Evolutionary conservation across 2,329 filamentous ascomycete species (phyloP), one percentile per base, ranked within the genome.

Genomic region (Scytalidium sp.): DNA sequence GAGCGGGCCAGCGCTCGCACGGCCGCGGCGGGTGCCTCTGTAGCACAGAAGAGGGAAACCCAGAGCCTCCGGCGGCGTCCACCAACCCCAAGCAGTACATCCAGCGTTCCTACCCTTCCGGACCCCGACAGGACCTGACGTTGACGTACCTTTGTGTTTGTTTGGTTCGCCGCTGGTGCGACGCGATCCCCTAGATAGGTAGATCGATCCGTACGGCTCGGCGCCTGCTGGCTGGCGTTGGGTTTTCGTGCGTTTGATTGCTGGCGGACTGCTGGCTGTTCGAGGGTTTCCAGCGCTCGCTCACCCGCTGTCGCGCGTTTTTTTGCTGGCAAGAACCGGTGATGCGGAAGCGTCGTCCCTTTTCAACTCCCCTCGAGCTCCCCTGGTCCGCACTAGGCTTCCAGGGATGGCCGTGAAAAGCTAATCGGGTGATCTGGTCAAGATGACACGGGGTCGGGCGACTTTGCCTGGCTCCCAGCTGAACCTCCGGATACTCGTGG

Each of bases 401-500:
- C 32, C 32, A 36, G 32, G 32, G 32, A 15, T n/a, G 32, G n/a
- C n/a, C 32, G 17, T 5, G 11, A 36, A 36, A n/a, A 36, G 32
- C 4, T n/a, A 36, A 36, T 36, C 32, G 32, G 32, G 32, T 36
- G 32, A 36, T 36, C 32, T 36, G 13, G 8, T 36, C 32, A 43
- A 25, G 41, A 43, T 23, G 41, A 43, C 41, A 17, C 21, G 15
- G 25, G 41, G 21, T 21, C 41, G n/a, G 13, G 21, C 3, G 7
- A 43, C 11, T 27, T 27, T 43, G 41, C 36, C 8, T 76, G 73
- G 70, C 66, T 74, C 32, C 46, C 74, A 76, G 39, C 67, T 78
- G 5, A 74, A 77, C 49, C 32, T 27, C 32, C 32, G 32, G 32
- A n/a, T 36, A 36, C 11, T 36, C 32, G 32, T 36, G 32, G 32